A percentile compares a stretch with the other conserved stretches of the same genome.
These are phyloP conservation scores for Telfairia occidentalis DNA, from an alignment of 331 rosid species.

Conservation along the genomic window DNA sequence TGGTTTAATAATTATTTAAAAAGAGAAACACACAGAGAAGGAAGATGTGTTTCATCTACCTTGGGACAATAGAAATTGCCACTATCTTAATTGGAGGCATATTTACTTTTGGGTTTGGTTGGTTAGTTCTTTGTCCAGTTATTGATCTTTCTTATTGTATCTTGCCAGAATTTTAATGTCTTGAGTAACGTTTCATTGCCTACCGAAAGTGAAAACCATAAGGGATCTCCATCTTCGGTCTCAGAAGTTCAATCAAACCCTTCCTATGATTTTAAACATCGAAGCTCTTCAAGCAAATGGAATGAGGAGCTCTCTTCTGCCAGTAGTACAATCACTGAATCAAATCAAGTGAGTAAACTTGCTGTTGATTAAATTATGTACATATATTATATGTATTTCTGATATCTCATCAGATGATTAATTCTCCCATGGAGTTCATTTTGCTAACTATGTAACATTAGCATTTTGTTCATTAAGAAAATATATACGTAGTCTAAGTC, in stretches of 20 bases:
- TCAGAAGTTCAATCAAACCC: conserved; percentile 36
- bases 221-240: conserved; percentile 30
- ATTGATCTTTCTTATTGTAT: not conserved
- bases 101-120: not conserved
- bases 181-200: conserved; percentile 38
- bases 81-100: not conserved
- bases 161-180: conserved; percentile 45
- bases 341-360: conserved; percentile 83
- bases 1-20: not conserved
- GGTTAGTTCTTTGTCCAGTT: not conserved
- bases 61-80: not conserved
- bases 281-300: conserved; percentile 82
- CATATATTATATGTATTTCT: conserved; percentile 23
- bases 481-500: not conserved
- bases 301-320: conserved; percentile 78
- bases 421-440: conserved; percentile 2
- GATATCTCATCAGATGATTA: not conserved
- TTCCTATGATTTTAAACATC: conserved; percentile 53
- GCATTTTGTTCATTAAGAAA: not conserved
- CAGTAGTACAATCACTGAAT: conserved; percentile 75
- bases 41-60: not conserved
- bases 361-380: conserved; percentile 48
- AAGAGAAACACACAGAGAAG: not conserved
- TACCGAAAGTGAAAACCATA: conserved; percentile 32
- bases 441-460: not conserved